Conservation (phyloP, 169 alveolate genomes). For the Plasmodium sp. region DNA sequence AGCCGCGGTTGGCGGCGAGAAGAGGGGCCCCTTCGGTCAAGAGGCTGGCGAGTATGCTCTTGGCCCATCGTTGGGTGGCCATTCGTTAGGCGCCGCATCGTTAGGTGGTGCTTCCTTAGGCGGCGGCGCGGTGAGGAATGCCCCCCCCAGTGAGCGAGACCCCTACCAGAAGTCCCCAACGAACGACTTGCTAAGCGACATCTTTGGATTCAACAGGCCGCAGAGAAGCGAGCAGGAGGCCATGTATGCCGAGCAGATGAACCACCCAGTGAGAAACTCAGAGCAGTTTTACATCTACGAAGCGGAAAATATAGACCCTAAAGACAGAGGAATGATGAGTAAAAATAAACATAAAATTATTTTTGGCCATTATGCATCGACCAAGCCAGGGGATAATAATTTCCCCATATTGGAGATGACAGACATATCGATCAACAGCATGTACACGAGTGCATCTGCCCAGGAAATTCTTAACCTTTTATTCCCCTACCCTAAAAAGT, state of each 20-base stretch:
- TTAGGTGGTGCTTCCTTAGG: not conserved
- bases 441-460: constrained; percentile 71
- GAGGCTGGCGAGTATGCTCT: not conserved
- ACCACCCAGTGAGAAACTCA: not conserved
- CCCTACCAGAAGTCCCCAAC: not conserved
- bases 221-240: not conserved
- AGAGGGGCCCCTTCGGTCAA: not conserved
- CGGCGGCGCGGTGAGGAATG: not conserved
- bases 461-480: constrained; percentile 52
- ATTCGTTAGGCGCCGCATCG: not conserved
- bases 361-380: constrained; percentile 69
- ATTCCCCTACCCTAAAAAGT: constrained; percentile 71
- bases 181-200: constrained; percentile 13
- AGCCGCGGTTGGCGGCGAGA: not conserved
- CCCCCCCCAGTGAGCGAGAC: not conserved
- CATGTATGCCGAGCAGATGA: not conserved
- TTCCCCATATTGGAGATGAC: constrained; percentile 67
- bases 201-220: constrained; percentile 2
- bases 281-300: constrained; percentile 66
- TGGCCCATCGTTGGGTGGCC: not conserved
- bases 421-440: constrained; percentile 70
- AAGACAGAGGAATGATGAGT: constrained; percentile 77
- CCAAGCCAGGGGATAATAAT: constrained; percentile 23
- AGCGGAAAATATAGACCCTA: constrained; percentile 71
- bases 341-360: constrained; percentile 72